Evolutionary conservation across 139 green algal genomes (phyloP).

Genomic region (Micromonas commoda): DNA sequence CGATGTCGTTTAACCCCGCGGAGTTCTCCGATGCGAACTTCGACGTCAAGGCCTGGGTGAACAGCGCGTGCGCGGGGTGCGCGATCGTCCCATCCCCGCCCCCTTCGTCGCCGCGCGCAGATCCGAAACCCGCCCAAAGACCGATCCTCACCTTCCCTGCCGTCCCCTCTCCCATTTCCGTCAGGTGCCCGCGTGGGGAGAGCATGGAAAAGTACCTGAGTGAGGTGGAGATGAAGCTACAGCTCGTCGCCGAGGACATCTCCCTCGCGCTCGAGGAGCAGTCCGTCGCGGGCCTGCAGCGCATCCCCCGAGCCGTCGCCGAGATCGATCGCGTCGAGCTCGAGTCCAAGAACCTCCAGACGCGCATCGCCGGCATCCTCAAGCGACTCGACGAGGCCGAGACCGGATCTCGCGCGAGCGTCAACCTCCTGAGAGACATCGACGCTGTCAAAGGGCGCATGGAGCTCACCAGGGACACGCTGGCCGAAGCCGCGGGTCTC

Average conservation of each 20-base stretch:
- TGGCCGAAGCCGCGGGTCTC: slow-evolving; percentile 79
- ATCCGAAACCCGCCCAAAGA: too few relatives aligned
- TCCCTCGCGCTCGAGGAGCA: slow-evolving; percentile 53
- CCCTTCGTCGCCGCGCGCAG: too few relatives aligned
- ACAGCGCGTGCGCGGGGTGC: background rate
- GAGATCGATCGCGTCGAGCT: slow-evolving; percentile 64
- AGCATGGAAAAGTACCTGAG: slow-evolving; percentile 49
- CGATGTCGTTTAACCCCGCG: background rate
- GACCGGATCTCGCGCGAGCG: slow-evolving; percentile 29
- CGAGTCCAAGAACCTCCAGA: slow-evolving; percentile 46
- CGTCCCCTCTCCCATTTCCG: background rate
- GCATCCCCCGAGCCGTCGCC: slow-evolving; percentile 73
- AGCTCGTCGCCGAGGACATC: slow-evolving; percentile 74
- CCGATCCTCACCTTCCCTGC: background rate
- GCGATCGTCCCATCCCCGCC: background rate
- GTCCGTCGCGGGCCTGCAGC: slow-evolving; percentile 53
- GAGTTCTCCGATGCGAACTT: background rate
- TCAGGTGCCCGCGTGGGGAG: background rate
- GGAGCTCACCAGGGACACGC: slow-evolving; percentile 69
- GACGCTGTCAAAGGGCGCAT: slow-evolving; percentile 70
- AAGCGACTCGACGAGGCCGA: slow-evolving; percentile 34
- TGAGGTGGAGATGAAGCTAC: slow-evolving; percentile 74
- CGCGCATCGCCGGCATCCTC: slow-evolving; percentile 34
- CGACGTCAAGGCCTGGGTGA: slow-evolving; percentile 4
- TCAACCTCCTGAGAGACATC: slow-evolving; percentile 46